These are phyloP conservation scores for Aspergillus fructus DNA, from an alignment of 2,329 filamentous ascomycete species.

Conservation along the genomic window DNA sequence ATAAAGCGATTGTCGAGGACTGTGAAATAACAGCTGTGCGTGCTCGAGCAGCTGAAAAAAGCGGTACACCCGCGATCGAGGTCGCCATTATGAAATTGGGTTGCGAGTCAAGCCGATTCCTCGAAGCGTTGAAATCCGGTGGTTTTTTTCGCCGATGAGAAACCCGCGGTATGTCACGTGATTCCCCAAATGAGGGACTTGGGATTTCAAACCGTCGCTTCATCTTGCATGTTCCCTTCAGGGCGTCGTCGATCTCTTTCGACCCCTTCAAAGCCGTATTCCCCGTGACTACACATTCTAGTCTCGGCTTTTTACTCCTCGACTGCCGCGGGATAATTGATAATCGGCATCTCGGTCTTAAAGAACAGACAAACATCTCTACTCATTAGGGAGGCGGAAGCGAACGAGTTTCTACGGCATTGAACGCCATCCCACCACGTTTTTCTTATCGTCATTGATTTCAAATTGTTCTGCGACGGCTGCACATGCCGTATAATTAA, in stretches of 20 bases:
- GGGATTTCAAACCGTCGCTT: background rate
- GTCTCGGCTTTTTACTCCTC: background rate
- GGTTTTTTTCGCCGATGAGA: slow-evolving; percentile 10
- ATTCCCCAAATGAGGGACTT: background rate
- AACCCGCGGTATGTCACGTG: slow-evolving; percentile 12
- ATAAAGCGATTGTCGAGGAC: slow-evolving; percentile 16
- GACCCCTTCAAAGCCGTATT: background rate
- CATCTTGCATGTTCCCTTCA: background rate
- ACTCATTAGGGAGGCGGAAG: background rate
- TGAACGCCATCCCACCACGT: background rate
- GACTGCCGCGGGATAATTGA: background rate
- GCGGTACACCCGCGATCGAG: slow-evolving; percentile 25
- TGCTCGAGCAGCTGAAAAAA: slow-evolving; percentile 20
- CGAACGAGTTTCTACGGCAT: background rate
- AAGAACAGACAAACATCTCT: background rate
- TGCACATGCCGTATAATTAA: slow-evolving; percentile 39
- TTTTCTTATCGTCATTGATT: background rate
- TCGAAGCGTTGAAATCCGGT: slow-evolving; percentile 6
- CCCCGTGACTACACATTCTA: background rate
- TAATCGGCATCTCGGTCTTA: background rate
- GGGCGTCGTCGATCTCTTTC: slow-evolving; percentile 4
- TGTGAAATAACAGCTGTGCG: slow-evolving; percentile 16
- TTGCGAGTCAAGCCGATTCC: slow-evolving; percentile 7
- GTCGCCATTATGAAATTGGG: slow-evolving; percentile 31
- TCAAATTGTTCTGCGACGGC: slow-evolving; percentile 27